Base-by-base conservation (phyloP, 2,329 filamentous ascomycete species). In the Diplocarpon rosae region DNA sequence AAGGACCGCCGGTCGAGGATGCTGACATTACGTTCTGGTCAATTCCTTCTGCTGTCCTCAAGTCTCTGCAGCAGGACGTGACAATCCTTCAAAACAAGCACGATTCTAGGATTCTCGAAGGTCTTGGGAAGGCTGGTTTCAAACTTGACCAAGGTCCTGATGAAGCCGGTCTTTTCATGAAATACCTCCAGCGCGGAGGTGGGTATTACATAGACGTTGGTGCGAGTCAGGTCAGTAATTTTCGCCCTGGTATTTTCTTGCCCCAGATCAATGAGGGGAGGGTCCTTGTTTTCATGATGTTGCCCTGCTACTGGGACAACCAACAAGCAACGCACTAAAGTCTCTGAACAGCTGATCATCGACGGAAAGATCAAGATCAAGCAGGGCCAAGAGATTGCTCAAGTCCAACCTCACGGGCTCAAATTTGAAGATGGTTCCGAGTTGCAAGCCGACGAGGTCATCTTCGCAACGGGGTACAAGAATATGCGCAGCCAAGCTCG, bases 11-110 rank as follows among this genome's bases (percentile, higher is more conserved):
- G 0, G 69, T 72, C 5, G 79, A 85, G 28, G 81, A 85, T 39
- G 75, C 76, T 0, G 84, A 89, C 52, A 42, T 85, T 1, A 63
- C 72, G 1, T 61, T 74, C 1, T 75, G 77, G 60, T 71, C 73
- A 29, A 62, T 73, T 2, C 81, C 83, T 0, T 66, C 64, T 0
- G 66, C 75, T 2, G 65, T 86, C 0, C 66, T 77, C 44, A 85
- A 85, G 55, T 65, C 72, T 0, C 59, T 76, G 9, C 73, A 84
- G 34, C 59, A 67, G 11, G 69, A 70, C 33, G 39, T 66, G 5
- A 72, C 68, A 1, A 53, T 56, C 3, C 42, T 57, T 9, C 63
- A 67, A 31, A 61, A 61, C 14, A 55, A 58, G 3, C 47, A 57
- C 10, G 68, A 72, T 51, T 52, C 52, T 9, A 48, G 57, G 9